phyloP scores from a whole-genome alignment of 345 rosid species.

The Ailanthus altissimus region DNA sequence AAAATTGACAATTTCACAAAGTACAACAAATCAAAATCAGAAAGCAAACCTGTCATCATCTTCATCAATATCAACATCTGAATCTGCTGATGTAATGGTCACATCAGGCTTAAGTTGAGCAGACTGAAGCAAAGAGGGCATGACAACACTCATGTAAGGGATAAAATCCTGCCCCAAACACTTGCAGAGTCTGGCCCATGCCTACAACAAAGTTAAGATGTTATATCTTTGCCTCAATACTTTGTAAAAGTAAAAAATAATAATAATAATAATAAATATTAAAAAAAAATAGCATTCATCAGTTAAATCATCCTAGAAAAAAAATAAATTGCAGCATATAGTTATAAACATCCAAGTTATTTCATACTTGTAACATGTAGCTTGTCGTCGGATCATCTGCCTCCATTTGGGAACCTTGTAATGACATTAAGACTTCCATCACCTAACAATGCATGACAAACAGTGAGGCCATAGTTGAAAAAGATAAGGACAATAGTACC shows the following conservation, averaged over 20 bases:
- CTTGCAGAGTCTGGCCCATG: conserved; percentile 83
- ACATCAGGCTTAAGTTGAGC: conserved; percentile 82
- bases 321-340: not conserved
- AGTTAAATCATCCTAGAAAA: not conserved
- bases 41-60: conserved; percentile 63
- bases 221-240: conserved; percentile 1
- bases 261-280: no score
- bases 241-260: not conserved
- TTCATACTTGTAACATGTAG: conserved; percentile 70
- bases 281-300: not conserved
- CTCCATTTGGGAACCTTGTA: conserved; percentile 71
- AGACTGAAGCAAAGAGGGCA: conserved; percentile 75
- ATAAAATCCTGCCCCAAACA: conserved; percentile 77
- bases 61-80: conserved; percentile 60
- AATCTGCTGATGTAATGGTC: conserved; percentile 68
- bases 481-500: not conserved
- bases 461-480: conserved; percentile 14
- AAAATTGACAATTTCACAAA: not conserved
- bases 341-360: not conserved
- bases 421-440: conserved; percentile 71
- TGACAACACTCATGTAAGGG: conserved; percentile 73
- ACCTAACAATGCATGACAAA: conserved; percentile 40
- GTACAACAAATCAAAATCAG: conserved; percentile 11
- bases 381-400: conserved; percentile 78
- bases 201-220: conserved; percentile 38